These are phyloP conservation scores for Diplosphaera chodatii DNA, from an alignment of 139 green algal genomes.

Conservation along the genomic window DNA sequence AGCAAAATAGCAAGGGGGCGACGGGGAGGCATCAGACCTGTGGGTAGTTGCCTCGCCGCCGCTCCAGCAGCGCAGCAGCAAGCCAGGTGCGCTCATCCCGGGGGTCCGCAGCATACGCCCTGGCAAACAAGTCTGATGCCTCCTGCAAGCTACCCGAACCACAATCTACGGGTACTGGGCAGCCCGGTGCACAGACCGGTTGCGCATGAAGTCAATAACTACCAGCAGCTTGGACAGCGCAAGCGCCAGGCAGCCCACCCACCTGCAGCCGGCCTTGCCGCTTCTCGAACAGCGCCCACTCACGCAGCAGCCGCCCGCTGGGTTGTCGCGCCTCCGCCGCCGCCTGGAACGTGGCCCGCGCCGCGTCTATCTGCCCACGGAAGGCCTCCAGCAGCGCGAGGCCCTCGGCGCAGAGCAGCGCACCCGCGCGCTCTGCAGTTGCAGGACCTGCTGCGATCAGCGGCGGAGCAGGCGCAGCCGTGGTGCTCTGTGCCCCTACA, in stretches of 20 bases:
- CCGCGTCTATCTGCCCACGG: conserved; percentile 22
- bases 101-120: conserved; percentile 9
- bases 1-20: no score
- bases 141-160: no score
- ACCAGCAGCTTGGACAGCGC: background rate
- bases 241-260: background rate
- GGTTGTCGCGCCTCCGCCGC: conserved; percentile 1
- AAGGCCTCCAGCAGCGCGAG: conserved; percentile 56
- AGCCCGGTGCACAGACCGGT: no score
- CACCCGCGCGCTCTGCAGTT: conserved; percentile 20
- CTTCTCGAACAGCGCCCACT: conserved; percentile 67
- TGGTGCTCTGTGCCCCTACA: no score
- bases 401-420: conserved; percentile 50
- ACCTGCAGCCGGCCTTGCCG: conserved; percentile 36
- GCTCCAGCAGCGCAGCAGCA: conserved; percentile 63
- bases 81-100: conserved; percentile 63
- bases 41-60: conserved; percentile 21
- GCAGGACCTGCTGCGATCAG: background rate
- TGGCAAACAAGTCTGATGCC: conserved; percentile 22
- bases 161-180: no score
- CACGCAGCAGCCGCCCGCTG: conserved; percentile 38
- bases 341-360: conserved; percentile 23
- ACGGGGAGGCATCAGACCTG: background rate
- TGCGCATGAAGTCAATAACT: background rate
- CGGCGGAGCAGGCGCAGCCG: no score